Evolutionary conservation across 768 basidiomycete genomes (phyloP).

Genomic region (Plicaturopsis crispa): DNA sequence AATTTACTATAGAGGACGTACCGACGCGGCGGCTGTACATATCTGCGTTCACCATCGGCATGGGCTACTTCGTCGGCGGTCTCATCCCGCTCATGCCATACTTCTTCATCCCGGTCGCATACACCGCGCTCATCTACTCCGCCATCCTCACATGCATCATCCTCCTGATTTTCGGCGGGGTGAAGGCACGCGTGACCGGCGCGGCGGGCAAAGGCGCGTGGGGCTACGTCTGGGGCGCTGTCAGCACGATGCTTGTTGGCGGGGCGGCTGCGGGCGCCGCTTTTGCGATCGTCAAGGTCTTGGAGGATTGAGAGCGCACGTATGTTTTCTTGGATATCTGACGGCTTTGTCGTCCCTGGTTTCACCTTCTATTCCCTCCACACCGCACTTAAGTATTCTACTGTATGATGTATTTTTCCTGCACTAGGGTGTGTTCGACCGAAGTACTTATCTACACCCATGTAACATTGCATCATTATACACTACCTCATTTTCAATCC

Average conservation of each 20-base stretch:
- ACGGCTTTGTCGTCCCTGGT: too few relatives aligned
- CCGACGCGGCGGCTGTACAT: constrained; percentile 78
- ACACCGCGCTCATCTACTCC: constrained; percentile 63
- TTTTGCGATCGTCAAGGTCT: constrained; percentile 42
- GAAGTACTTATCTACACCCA: too few relatives aligned
- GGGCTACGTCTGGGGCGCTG: constrained; percentile 82
- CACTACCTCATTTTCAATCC: too few relatives aligned
- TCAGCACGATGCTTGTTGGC: constrained; percentile 84
- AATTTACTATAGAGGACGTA: constrained; percentile 89
- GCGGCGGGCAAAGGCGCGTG: constrained; percentile 46
- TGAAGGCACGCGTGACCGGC: constrained; percentile 87
- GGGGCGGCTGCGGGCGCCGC: constrained; percentile 64
- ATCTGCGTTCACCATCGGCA: constrained; percentile 92
- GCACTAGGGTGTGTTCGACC: too few relatives aligned
- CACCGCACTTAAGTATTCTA: too few relatives aligned
- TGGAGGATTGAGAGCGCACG: too few relatives aligned
- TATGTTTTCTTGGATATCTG: too few relatives aligned
- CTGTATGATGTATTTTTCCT: too few relatives aligned
- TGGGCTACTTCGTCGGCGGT: constrained; percentile 90
- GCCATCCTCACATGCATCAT: constrained; percentile 78
- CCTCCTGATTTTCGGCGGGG: constrained; percentile 82
- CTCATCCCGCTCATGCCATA: constrained; percentile 90
- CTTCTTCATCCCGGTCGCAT: constrained; percentile 75
- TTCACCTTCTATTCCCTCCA: too few relatives aligned
- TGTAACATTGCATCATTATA: too few relatives aligned